phyloP scores from a whole-genome alignment of 257 asterid genomes.

The Fraxinus americana region DNA sequence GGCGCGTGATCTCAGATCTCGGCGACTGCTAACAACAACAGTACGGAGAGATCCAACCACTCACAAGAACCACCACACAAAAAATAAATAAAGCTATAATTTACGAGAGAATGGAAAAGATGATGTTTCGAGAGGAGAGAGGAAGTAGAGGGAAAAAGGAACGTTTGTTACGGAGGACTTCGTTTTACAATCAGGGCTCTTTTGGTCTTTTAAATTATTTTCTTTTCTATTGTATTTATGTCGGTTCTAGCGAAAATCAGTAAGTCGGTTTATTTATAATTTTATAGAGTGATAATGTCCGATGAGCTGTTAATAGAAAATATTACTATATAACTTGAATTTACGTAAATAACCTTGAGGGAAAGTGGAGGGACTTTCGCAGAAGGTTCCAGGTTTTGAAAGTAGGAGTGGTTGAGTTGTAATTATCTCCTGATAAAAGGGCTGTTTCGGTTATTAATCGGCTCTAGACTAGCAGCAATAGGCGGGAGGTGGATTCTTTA shows the following conservation, averaged over 20 bases:
- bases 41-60: not conserved
- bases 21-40: constrained; percentile 19
- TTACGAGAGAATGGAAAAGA: not conserved
- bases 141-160: constrained; percentile 34
- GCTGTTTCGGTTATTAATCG: not conserved
- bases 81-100: not conserved
- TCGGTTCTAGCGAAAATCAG: constrained; percentile 31
- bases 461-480: not conserved
- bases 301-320: not conserved
- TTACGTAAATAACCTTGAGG: not conserved
- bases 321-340: not conserved
- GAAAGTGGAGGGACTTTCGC: constrained; percentile 8
- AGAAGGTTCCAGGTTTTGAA: not conserved
- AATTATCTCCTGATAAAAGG: not conserved
- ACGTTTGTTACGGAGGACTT: constrained; percentile 37
- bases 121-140: not conserved
- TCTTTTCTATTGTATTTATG: constrained; percentile 4
- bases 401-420: not conserved
- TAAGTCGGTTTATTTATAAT: constrained; percentile 5
- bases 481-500: not conserved
- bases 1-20: constrained; percentile 27
- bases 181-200: constrained; percentile 46
- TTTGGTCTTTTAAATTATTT: constrained; percentile 44
- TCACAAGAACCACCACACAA: not conserved
- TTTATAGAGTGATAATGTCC: not conserved